phyloP scores from a whole-genome alignment of 257 asterid genomes.

The Nicotiana attenuata region DNA sequence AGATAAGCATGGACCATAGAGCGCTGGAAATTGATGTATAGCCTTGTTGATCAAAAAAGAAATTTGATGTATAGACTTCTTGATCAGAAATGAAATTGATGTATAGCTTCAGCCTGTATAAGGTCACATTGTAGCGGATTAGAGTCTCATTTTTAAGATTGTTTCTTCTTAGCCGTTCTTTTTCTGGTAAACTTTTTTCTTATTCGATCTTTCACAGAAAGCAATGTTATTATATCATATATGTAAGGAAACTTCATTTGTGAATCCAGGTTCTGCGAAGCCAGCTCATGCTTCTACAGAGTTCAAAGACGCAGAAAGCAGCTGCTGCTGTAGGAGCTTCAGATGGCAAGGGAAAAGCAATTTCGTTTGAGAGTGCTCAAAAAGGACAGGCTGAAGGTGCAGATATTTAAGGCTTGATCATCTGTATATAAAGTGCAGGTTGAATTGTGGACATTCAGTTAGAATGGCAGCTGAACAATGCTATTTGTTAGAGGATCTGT shows the following conservation, averaged over 20 bases:
- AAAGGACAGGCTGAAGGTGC: neutral
- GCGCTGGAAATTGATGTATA: too few species aligned
- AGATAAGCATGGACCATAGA: too few species aligned
- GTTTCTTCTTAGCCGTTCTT: neutral
- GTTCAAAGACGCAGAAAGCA: conserved; percentile 26
- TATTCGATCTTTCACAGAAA: conserved; percentile 7
- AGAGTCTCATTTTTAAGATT: neutral
- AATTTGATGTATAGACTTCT: too few species aligned
- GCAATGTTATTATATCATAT: neutral
- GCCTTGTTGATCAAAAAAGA: too few species aligned
- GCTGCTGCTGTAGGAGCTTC: conserved; percentile 25
- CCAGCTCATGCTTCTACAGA: conserved; percentile 49
- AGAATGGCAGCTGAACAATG: neutral
- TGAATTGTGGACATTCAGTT: neutral
- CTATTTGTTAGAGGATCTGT: neutral
- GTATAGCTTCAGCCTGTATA: neutral
- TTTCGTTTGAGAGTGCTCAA: conserved; percentile 10
- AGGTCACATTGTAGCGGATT: neutral
- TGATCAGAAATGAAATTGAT: neutral
- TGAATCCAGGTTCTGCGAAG: conserved; percentile 47
- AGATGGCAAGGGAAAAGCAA: conserved; percentile 51
- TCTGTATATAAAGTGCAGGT: neutral
- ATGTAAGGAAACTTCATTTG: neutral
- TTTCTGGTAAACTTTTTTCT: neutral
- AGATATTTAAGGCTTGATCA: neutral